phyloP scores from a whole-genome alignment of 1,284 basidiomycete species.

The Ustilago shanxiensis region DNA sequence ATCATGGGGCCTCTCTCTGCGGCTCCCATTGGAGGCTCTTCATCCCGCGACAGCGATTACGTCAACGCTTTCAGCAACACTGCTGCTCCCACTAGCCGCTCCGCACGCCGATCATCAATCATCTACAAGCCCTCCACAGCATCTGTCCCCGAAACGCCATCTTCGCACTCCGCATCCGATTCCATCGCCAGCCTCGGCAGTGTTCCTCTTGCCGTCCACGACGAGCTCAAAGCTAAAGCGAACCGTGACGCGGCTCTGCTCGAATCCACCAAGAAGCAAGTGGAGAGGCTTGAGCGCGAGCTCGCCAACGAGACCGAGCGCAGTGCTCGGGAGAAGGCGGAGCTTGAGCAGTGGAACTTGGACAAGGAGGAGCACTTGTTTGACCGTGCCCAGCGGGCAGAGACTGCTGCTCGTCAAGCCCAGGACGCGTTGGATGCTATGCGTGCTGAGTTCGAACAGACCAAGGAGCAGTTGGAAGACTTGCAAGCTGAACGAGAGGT shows the following conservation, averaged over 20 bases:
- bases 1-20: slow-evolving; percentile 37
- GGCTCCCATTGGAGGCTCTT: slow-evolving; percentile 9
- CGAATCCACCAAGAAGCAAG: slow-evolving; percentile 53
- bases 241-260: slow-evolving; percentile 51
- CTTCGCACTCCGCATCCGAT: slow-evolving; percentile 31
- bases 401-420: slow-evolving; percentile 29
- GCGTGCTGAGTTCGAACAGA: slow-evolving; percentile 35
- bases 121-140: slow-evolving; percentile 53
- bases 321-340: slow-evolving; percentile 47
- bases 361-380: slow-evolving; percentile 55
- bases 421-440: slow-evolving; percentile 25
- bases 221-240: slow-evolving; percentile 60
- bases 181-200: slow-evolving; percentile 36
- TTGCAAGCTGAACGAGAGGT: slow-evolving; percentile 65
- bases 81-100: slow-evolving; percentile 19
- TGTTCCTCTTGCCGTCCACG: slow-evolving; percentile 54
- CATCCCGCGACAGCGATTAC: slow-evolving; percentile 42
- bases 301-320: slow-evolving; percentile 53
- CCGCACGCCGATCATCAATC: slow-evolving; percentile 46
- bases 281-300: slow-evolving; percentile 55
- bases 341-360: slow-evolving; percentile 58
- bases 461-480: slow-evolving; percentile 56
- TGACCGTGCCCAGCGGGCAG: slow-evolving; percentile 49
- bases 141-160: slow-evolving; percentile 20
- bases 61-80: slow-evolving; percentile 24